These are phyloP conservation scores for Macrocybe sp. DNA, from an alignment of 1,284 basidiomycete species.

Conservation along the genomic window DNA sequence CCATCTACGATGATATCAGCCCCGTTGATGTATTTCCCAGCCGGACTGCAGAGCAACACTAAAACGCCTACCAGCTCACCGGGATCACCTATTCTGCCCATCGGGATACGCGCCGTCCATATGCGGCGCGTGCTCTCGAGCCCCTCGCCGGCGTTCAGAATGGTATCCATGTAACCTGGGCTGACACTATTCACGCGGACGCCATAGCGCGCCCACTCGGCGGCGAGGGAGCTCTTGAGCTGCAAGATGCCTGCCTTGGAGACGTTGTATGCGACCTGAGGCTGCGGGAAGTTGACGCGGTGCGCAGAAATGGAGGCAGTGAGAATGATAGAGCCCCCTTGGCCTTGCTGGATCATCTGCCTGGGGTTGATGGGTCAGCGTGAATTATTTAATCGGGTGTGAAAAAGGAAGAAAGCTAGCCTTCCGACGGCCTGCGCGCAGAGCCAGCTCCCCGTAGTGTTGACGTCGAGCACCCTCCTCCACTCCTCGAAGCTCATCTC, in stretches of 20 bases:
- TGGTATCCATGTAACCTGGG: slow-evolving; percentile 41
- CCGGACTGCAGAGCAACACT: slow-evolving; percentile 34
- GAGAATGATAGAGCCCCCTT: slow-evolving; percentile 36
- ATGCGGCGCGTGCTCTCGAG: slow-evolving; percentile 24
- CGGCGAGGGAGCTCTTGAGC: slow-evolving; percentile 28
- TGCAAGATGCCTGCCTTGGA: slow-evolving; percentile 30
- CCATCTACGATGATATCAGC: slow-evolving; percentile 36
- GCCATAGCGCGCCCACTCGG: slow-evolving; percentile 36
- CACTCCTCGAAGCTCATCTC: slow-evolving; percentile 28
- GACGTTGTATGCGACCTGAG: slow-evolving; percentile 31
- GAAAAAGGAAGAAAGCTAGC: slow-evolving; percentile 17
- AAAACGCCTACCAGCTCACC: slow-evolving; percentile 34
- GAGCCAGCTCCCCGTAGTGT: slow-evolving; percentile 38
- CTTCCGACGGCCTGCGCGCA: slow-evolving; percentile 36
- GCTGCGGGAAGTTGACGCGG: slow-evolving; percentile 34
- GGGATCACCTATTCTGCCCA: slow-evolving; percentile 37
- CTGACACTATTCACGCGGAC: slow-evolving; percentile 39
- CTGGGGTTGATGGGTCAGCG: slow-evolving; percentile 13
- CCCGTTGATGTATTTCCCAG: slow-evolving; percentile 40
- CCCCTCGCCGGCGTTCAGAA: slow-evolving; percentile 31
- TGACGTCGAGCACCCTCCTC: slow-evolving; percentile 33
- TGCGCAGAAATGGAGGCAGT: slow-evolving; percentile 38
- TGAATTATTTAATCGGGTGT: not conserved
- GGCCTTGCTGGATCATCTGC: slow-evolving; percentile 35
- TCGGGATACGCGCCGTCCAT: slow-evolving; percentile 34